Conservation (phyloP, 352 stramenopile genomes). For the Phytophthora sp. region DNA sequence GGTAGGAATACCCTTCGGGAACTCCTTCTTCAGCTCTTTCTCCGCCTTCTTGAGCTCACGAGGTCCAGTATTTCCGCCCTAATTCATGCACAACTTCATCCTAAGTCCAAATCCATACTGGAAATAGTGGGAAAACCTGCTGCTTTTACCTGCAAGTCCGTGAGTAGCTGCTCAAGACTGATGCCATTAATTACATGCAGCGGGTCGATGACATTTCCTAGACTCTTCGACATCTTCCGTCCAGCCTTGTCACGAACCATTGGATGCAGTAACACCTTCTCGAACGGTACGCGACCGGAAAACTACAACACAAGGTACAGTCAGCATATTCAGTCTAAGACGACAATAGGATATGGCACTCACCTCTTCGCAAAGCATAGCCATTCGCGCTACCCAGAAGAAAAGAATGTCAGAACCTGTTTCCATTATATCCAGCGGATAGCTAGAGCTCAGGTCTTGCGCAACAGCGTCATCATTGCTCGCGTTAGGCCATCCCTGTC, state of each 20-base stretch:
- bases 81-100: conserved; percentile 4
- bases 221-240: conserved; percentile 99
- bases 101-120: background rate
- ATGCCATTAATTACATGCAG: conserved; percentile 98
- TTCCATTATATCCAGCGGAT: conserved; percentile 82
- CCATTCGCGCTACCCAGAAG: conserved; percentile 99
- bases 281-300: conserved; percentile 97
- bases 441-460: conserved; percentile 43
- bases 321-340: background rate
- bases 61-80: conserved; percentile 66
- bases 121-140: background rate
- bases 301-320: conserved; percentile 45
- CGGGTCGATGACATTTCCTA: conserved; percentile 99
- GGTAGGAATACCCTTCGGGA: conserved; percentile 98
- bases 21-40: conserved; percentile 96
- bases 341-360: background rate
- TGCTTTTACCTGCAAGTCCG: conserved; percentile 84
- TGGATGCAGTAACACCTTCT: conserved; percentile 98
- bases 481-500: conserved; percentile 93
- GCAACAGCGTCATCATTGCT: conserved; percentile 48
- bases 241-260: conserved; percentile 99
- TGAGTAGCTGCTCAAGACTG: conserved; percentile 92
- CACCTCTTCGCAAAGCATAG: conserved; percentile 99
- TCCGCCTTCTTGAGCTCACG: conserved; percentile 97
- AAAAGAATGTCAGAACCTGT: conserved; percentile 99